A percentile compares a stretch with the other conserved stretches of the same genome.
These are phyloP conservation scores for Penicillium corylophilum DNA, from an alignment of 2,329 filamentous ascomycete genomes.

Conservation along the genomic window DNA sequence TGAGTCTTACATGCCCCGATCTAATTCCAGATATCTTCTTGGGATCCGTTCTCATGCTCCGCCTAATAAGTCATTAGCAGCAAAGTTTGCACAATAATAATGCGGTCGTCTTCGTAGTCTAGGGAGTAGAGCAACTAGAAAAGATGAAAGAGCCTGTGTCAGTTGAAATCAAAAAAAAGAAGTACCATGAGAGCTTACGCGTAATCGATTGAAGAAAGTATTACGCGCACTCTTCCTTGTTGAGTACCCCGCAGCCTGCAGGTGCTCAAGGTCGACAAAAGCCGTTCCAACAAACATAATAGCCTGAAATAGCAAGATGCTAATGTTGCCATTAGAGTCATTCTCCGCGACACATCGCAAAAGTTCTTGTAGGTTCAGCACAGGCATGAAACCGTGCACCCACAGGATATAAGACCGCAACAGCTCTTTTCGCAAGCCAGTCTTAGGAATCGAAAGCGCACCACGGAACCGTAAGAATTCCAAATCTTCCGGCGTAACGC, in stretches of 20 bases:
- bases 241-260: conserved; percentile 71
- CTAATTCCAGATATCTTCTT: conserved; percentile 94
- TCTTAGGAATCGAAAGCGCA: conserved; percentile 69
- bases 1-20: conserved; percentile 87
- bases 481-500: conserved; percentile 74
- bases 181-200: conserved; percentile 55
- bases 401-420: conserved; percentile 78
- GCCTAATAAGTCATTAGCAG: conserved; percentile 93
- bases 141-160: too few species aligned
- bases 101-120: conserved; percentile 83
- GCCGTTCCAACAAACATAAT: conserved; percentile 88
- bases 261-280: conserved; percentile 72
- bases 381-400: conserved; percentile 87
- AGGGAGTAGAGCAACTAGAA: conserved; percentile 80
- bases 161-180: not conserved
- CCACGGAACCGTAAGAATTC: conserved; percentile 77
- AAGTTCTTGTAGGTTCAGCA: conserved; percentile 65
- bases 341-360: conserved; percentile 55
- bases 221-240: conserved; percentile 76
- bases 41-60: conserved; percentile 78
- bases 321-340: conserved; percentile 70
- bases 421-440: conserved; percentile 70
- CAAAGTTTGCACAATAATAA: conserved; percentile 78
- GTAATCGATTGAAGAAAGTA: conserved; percentile 78
- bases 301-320: conserved; percentile 83